A percentile compares a stretch with the other conserved stretches of the same genome.
phyloP scores from a whole-genome alignment of 2,329 filamentous ascomycete genomes.

The Pyricularia pennisetigena region DNA sequence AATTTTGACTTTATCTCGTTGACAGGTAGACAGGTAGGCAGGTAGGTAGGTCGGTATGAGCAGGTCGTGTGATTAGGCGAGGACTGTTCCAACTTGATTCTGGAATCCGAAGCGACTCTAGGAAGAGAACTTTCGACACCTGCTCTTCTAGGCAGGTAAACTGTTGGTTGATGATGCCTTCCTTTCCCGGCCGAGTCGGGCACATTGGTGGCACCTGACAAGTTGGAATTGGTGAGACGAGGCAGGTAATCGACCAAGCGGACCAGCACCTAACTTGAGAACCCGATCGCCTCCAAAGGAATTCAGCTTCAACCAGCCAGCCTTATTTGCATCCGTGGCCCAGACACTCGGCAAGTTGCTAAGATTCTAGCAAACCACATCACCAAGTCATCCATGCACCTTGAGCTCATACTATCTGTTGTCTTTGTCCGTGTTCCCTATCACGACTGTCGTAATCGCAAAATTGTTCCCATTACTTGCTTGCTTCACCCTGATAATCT shows the following conservation, averaged over 20 bases:
- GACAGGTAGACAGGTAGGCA: too few species aligned
- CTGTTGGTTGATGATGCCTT: background rate
- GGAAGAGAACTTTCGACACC: background rate
- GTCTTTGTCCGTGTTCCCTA: constrained; percentile 1
- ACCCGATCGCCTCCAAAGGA: background rate
- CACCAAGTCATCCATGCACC: background rate
- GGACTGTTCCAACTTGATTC: too few species aligned
- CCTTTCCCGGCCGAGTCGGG: background rate
- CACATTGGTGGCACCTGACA: background rate
- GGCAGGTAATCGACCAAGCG: background rate
- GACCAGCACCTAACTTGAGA: background rate
- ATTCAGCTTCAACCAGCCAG: background rate
- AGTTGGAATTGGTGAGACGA: background rate
- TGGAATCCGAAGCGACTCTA: too few species aligned
- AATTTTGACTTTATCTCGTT: background rate
- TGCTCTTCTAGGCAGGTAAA: background rate
- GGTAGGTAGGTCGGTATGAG: background rate
- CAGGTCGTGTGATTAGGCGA: background rate
- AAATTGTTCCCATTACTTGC: constrained; percentile 9
- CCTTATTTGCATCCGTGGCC: background rate
- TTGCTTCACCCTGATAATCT: constrained; percentile 9
- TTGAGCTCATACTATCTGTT: constrained; percentile 1
- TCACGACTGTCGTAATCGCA: background rate
- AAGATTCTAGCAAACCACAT: background rate
- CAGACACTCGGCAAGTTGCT: background rate